Evolutionary conservation across 2,329 filamentous ascomycete genomes (phyloP), one percentile per base, ranked within the genome.

Genomic region (Venturia aucupariae): DNA sequence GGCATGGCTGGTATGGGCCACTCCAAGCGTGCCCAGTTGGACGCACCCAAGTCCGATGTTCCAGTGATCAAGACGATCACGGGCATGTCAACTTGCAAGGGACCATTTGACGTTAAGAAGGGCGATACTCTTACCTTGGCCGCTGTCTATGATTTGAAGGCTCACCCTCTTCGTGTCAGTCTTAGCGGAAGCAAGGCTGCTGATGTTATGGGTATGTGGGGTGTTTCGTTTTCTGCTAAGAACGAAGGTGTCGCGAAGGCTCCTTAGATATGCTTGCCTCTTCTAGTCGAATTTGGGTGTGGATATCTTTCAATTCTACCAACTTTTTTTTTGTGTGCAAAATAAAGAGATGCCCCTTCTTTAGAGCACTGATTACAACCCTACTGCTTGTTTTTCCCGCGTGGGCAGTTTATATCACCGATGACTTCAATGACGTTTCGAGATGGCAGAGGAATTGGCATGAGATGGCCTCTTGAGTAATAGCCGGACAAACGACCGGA

Each of bases 131-230:
- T 65, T 15, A 39, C n/a, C n/a, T 55, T 65, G 64, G 42, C 42
- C 10, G 42, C 59, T 10, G 42, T 54, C 13, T 65, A 65, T 19
- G 59, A 65, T 44, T 15, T 62, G n/a, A 39, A 35, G 7, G n/a
- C 6, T 2, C 64, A 65, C 41, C 63, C 63, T 8, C 39, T 64
- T 17, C 15, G 57, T 8, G 41, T 42, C n/a, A 54, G 32, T 38
- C n/a, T 38, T 2, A 38, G 32, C 19, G 61, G 61, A 19, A 61
- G 38, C 11, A 54, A 54, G 41, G 63, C 39, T 46, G 7, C 63
- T 46, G 63, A 61, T 46, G 57, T 64, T 19, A 64, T 64, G 63
- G 63, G 63, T n/a, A 64, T 61, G 63, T 62, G 35, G 54, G 55
- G 44, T n/a, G 24, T 64, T 19, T 41, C 39, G 13, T 64, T 64